Evolutionary conservation across 352 stramenopile genomes (phyloP).

Genomic region (Globisporangium canariense): DNA sequence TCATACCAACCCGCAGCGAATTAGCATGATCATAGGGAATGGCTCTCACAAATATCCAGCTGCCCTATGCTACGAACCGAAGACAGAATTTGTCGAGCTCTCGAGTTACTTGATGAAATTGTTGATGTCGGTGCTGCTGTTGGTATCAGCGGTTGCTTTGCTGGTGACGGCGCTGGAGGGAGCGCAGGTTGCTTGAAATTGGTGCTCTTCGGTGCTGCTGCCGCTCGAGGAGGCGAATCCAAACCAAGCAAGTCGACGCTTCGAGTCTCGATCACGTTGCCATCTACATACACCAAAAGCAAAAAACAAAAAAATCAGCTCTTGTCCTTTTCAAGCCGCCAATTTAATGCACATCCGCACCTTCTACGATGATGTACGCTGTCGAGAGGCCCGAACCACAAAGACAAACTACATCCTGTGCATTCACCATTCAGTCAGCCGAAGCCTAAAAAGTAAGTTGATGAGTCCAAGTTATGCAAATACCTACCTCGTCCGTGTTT

Average conservation of each 20-base stretch:
- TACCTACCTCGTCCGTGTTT: conserved; percentile 13
- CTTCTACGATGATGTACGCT: conserved; percentile 18
- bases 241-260: conserved; percentile 34
- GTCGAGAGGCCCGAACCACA: conserved; percentile 15
- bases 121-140: background rate
- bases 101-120: conserved; percentile 22
- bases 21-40: background rate
- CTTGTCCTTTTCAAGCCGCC: too few relatives aligned
- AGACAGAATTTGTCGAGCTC: conserved; percentile 28
- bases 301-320: too few relatives aligned
- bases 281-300: background rate
- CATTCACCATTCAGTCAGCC: background rate
- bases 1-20: background rate
- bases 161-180: background rate
- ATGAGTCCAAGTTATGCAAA: background rate
- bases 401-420: conserved; percentile 22
- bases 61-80: conserved; percentile 4
- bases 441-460: background rate
- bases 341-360: background rate
- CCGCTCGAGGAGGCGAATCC: conserved; percentile 6
- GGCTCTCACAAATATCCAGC: background rate
- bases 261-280: background rate
- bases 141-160: background rate
- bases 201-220: background rate
- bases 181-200: background rate